Conservation (phyloP, 176 grass and related monocot species). For the Rhynchospora pubera region DNA sequence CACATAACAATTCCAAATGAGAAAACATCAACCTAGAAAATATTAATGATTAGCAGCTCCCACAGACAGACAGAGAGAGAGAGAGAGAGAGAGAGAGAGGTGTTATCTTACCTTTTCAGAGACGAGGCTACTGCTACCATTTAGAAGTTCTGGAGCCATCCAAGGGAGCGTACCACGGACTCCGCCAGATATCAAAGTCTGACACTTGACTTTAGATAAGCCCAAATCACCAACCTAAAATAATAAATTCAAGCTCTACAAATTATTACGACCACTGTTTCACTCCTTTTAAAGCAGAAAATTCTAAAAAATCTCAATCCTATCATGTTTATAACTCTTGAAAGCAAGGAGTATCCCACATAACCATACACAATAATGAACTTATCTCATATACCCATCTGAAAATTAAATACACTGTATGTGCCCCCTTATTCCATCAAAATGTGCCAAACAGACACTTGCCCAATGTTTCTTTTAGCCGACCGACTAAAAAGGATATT, state of each 20-base stretch:
- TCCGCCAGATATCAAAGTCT: constrained; percentile 90
- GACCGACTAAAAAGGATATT: background rate
- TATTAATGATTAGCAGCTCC: background rate
- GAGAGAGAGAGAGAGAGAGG: background rate
- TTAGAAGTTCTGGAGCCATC: constrained; percentile 96
- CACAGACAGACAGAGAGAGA: too few relatives aligned
- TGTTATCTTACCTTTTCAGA: constrained; percentile 69
- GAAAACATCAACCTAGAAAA: constrained; percentile 82
- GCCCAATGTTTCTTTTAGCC: background rate
- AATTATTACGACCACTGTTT: background rate
- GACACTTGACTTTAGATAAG: constrained; percentile 90
- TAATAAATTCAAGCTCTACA: background rate
- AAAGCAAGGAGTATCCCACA: background rate
- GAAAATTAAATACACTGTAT: background rate
- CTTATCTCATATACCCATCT: background rate
- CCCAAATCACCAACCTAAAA: constrained; percentile 95
- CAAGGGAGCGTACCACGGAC: constrained; percentile 95
- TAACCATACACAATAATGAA: background rate
- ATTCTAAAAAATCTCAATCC: background rate
- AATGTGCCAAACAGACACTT: background rate
- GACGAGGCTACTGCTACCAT: constrained; percentile 75
- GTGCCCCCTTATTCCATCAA: background rate
- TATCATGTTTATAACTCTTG: background rate
- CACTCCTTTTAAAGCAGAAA: background rate
- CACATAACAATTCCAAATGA: constrained; percentile 97